Conservation (phyloP, 208 protist species). For the Borovskyia barvae region DNA sequence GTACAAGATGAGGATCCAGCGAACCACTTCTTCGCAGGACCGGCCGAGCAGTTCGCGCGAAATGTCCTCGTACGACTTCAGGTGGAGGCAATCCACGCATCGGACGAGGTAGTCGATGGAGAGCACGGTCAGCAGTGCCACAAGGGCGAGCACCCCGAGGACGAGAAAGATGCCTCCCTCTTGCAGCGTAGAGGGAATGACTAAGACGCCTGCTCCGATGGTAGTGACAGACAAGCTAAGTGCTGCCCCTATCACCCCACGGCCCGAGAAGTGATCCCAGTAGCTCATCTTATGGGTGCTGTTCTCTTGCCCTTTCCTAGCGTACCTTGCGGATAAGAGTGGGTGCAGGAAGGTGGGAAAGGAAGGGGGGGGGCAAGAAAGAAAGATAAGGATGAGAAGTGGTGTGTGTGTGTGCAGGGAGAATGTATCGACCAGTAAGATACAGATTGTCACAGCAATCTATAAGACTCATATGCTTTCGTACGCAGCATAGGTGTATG, state of each 20-base stretch:
- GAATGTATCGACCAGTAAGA: no score
- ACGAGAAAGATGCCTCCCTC: slow-evolving; percentile 64
- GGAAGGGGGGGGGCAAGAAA: neutral
- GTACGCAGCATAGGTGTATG: no score
- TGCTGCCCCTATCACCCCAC: slow-evolving; percentile 37
- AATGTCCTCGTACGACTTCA: slow-evolving; percentile 83
- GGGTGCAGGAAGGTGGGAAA: neutral
- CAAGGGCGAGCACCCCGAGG: slow-evolving; percentile 29
- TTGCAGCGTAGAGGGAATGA: slow-evolving; percentile 58
- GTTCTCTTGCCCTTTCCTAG: neutral
- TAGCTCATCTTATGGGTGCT: slow-evolving; percentile 2
- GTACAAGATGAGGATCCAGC: slow-evolving; percentile 77
- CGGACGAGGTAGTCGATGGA: slow-evolving; percentile 78
- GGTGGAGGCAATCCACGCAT: slow-evolving; percentile 51
- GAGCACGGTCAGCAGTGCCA: slow-evolving; percentile 52
- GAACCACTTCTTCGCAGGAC: slow-evolving; percentile 53
- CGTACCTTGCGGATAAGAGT: neutral
- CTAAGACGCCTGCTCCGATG: slow-evolving; percentile 68
- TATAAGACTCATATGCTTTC: neutral
- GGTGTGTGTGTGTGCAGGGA: neutral
- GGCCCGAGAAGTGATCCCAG: slow-evolving; percentile 11
- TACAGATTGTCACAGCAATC: neutral
- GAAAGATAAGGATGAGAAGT: slow-evolving; percentile 3
- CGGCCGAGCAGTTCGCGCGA: slow-evolving; percentile 64
- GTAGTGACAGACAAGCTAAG: slow-evolving; percentile 69